phyloP scores from a whole-genome alignment of 441 rosid genomes.

The Erodium moschatum region DNA sequence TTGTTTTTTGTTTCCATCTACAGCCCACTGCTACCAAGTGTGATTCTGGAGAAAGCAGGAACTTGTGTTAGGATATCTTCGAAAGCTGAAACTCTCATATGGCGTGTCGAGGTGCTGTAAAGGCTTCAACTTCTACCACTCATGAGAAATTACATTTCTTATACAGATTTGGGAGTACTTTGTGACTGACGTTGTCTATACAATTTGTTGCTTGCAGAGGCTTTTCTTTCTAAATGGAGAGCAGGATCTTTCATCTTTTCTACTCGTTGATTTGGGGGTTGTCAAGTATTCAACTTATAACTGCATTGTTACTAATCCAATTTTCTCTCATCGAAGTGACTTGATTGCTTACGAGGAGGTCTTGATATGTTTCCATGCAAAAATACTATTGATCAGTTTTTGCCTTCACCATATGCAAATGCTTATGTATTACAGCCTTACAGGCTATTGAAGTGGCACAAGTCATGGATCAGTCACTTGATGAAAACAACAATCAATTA shows the following conservation, averaged over 20 bases:
- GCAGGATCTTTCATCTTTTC: constrained; percentile 72
- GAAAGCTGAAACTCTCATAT: constrained; percentile 53
- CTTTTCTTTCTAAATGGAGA: constrained; percentile 89
- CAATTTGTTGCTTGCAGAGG: constrained; percentile 46
- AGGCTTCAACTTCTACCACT: constrained; percentile 1
- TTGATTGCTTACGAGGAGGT: constrained; percentile 94
- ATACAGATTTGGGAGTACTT: constrained; percentile 8
- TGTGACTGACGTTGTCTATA: constrained; percentile 9
- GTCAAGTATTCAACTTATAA: constrained; percentile 66
- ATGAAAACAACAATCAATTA: constrained; percentile 36
- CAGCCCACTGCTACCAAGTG: constrained; percentile 42
- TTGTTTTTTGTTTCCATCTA: constrained; percentile 20
- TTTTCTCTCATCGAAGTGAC: constrained; percentile 40
- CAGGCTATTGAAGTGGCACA: constrained; percentile 95
- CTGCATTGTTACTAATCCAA: constrained; percentile 51
- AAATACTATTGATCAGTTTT: constrained; percentile 9
- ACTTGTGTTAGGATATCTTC: constrained; percentile 46
- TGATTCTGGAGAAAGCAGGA: constrained; percentile 50
- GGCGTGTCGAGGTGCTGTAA: constrained; percentile 74
- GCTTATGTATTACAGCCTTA: constrained; percentile 17
- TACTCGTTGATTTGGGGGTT: constrained; percentile 71
- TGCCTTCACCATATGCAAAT: constrained; percentile 19
- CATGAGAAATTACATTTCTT: not conserved
- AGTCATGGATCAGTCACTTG: constrained; percentile 76
- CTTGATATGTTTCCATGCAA: constrained; percentile 24